Base-by-base conservation (phyloP, 345 rosid genomes). In the Gossypium turneri region DNA sequence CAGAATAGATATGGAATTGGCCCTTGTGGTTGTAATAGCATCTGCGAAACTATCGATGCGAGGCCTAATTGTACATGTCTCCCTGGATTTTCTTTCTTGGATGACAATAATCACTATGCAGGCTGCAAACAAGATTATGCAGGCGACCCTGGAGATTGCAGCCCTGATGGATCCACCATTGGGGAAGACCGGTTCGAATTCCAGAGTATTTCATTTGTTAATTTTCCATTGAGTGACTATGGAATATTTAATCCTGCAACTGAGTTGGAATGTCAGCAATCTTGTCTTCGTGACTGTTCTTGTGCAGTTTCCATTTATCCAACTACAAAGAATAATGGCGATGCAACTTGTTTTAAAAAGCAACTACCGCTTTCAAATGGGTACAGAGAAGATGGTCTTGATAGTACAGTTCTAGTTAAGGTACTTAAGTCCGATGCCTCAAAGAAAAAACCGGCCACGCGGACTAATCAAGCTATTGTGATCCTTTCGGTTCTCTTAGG, bases 291-390 rank as follows among this genome's bases (percentile, higher is more conserved):
- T 64, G 77, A 75, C 41, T 75, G 77, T 20, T 27, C 55, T 38
- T 75, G 77, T 65, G 62, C 52, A 12, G 72, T 75, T 63, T 64
- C 62, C 38, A 64, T 64, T 2, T 74, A 9, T 62, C 47, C 22
- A 19, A 57, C 61, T 57, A 10, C 25, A 22, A 22, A 12, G 3
- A 12, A 0, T 1, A 38, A 74, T 65, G 70, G 77, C 9, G 50
- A 12, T 48, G 68, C 59, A n/a, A 51, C 43, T 2, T 75, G 78
- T 43, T 75, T 17, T 62, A 75, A 75, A 48, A 75, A 75, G 72
- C 68, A 67, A 12, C 16, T 75, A 7, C 78, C 73, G 24, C 78
- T 75, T 25, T 66, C 51, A 52, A 75, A 67, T 75, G 78, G 78
- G 12, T 0, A n/a, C 52, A 2, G 7, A 13, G 6, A 74, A 22